Base-by-base conservation (phyloP, 495 filamentous ascomycete species). In the Parmelia sp. region DNA sequence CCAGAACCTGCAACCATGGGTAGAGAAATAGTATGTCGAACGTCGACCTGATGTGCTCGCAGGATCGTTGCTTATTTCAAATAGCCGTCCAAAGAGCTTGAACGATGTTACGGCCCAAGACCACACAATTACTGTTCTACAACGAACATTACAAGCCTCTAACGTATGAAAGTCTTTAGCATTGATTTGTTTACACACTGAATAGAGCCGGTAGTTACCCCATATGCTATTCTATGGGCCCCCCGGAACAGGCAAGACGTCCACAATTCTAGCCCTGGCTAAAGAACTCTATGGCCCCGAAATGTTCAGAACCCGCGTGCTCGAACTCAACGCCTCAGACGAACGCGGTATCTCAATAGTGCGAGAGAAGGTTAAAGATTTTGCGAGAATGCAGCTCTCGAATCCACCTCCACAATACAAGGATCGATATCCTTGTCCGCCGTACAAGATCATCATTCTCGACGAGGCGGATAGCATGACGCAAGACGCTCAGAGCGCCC, bases 201-300 rank as follows among this genome's bases (percentile, higher is more conserved):
- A 64, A 47, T 7, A 7, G 3, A 62, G 31, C 49, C 29, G 27
- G 29, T 42, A 93, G 89, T 88, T 99, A 57, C 94, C 94, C 27
- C 95, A 99, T 75, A 96, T 99, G 91, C 90, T 99, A 72, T 97
- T 97, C 80, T 99, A 99, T 71, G 95, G 95, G 10, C 95, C 94
- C 0, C 94, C 94, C 0, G 94, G 94, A 47, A 99, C 95, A 1
- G 94, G 94, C 67, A 99, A 99, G 76, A 99, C 94, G n/a, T 96
- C 91, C 7, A 97, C 95, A 2, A 92, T 99, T 72, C 91, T 99
- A 68, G 88, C 88, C 21, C 90, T 99, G 37, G 92, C 93, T 45
- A 96, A 96, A 76, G 92, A 96, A 70, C 90, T 99, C 67, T 99
- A 95, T 79, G 94, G 93, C 19, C 94, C 94, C 49, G 90, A 96